Conservation (phyloP, 495 filamentous ascomycete species). For the Neurospora africana region DNA sequence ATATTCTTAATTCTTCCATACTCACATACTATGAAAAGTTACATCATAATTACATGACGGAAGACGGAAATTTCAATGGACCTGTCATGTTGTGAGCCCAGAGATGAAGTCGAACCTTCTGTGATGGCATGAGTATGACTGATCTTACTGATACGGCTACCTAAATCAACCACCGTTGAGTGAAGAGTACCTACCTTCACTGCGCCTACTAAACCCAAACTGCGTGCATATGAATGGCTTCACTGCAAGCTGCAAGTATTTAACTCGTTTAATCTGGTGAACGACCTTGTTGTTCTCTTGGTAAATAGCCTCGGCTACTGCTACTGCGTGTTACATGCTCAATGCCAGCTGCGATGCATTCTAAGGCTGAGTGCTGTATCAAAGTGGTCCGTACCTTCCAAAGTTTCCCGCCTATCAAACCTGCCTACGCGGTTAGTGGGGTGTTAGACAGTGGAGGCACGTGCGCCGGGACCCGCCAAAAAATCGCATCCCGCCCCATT, state of each 20-base stretch:
- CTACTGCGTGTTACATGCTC: background rate
- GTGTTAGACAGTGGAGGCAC: background rate
- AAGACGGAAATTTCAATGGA: background rate
- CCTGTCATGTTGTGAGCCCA: background rate
- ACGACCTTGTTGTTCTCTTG: background rate
- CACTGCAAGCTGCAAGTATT: background rate
- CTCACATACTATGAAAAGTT: background rate
- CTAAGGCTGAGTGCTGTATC: background rate
- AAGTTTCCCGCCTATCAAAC: background rate
- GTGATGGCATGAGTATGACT: background rate
- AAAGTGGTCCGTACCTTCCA: background rate
- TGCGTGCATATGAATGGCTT: background rate
- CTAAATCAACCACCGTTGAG: background rate
- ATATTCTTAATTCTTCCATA: background rate
- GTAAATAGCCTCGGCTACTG: background rate
- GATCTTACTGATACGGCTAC: background rate
- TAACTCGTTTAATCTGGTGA: background rate
- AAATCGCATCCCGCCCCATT: background rate
- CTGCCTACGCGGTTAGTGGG: background rate
- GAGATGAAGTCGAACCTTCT: background rate
- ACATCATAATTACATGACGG: background rate
- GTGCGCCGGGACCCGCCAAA: background rate
- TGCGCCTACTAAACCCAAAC: background rate
- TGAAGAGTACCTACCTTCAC: background rate
- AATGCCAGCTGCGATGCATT: background rate